Percentiles rank a stretch among this genome's conserved stretches.
Evolutionary conservation across 2,329 filamentous ascomycete genomes (phyloP).

Genomic region (Waltergamsia citrina): DNA sequence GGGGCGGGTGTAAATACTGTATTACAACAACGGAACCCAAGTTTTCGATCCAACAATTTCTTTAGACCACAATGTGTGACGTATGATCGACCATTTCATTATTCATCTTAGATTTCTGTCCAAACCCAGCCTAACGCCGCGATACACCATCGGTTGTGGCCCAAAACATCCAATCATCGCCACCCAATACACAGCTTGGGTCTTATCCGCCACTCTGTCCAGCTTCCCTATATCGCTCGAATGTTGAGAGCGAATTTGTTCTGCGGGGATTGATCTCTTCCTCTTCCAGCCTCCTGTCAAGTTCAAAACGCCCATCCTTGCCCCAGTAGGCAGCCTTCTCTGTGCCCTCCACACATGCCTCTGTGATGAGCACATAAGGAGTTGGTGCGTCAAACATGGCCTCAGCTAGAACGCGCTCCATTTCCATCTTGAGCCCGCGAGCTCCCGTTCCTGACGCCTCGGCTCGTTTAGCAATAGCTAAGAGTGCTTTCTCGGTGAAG

Average conservation of each 20-base stretch:
- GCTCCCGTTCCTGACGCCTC: conserved; percentile 61
- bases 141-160: no score
- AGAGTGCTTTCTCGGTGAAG: conserved; percentile 76
- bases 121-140: no score
- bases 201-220: conserved; percentile 37
- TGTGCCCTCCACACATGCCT: conserved; percentile 54
- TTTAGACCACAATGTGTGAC: neutral
- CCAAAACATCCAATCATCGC: neutral
- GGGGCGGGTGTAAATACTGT: conserved; percentile 32
- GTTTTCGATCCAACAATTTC: conserved; percentile 2
- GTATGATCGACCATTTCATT: neutral
- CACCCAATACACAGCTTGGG: no score
- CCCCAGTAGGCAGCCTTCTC: conserved; percentile 56
- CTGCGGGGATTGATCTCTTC: conserved; percentile 35
- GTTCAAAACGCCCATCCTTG: conserved; percentile 59
- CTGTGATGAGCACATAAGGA: conserved; percentile 65
- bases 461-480: conserved; percentile 66
- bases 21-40: conserved; percentile 25
- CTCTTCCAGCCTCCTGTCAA: conserved; percentile 58
- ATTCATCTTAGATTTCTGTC: no score
- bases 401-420: conserved; percentile 69
- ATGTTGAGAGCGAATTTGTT: conserved; percentile 12
- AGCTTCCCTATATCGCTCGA: conserved; percentile 34
- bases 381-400: conserved; percentile 76
- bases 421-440: conserved; percentile 67